Evolutionary conservation across 305 asterid species (phyloP).

Genomic region (Solanum chacoense): DNA sequence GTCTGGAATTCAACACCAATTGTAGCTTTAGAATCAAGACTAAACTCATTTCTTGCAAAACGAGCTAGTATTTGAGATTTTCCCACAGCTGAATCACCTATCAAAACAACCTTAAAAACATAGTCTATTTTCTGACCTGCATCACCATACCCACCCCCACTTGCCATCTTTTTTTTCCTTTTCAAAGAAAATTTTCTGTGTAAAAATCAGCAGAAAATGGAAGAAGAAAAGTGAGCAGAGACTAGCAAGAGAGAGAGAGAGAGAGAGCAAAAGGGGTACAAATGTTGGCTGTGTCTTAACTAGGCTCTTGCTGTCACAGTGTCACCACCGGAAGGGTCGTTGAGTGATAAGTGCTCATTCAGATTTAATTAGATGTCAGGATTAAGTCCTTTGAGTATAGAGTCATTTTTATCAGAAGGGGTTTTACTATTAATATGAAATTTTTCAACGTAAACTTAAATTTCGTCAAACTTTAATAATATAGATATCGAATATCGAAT

Average conservation of each 20-base stretch:
- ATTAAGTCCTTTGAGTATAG: no score
- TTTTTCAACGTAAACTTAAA: no score
- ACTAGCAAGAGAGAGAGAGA: neutral
- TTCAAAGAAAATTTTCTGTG: neutral
- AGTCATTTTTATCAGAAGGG: no score
- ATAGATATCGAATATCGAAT: no score
- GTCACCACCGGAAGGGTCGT: neutral
- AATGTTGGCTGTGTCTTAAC: neutral
- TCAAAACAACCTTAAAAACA: constrained; percentile 68
- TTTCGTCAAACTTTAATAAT: no score
- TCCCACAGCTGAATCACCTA: constrained; percentile 82
- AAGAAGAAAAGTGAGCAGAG: neutral
- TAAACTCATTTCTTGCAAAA: constrained; percentile 63
- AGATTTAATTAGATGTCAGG: no score
- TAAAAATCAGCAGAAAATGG: neutral
- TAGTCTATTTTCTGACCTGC: constrained; percentile 57
- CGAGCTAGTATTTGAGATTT: constrained; percentile 68
- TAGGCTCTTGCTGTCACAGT: neutral
- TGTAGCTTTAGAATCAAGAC: constrained; percentile 74
- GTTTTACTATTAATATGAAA: no score
- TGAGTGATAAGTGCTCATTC: no score
- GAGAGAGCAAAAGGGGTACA: neutral
- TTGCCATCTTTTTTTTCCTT: constrained; percentile 26
- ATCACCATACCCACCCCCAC: constrained; percentile 47
- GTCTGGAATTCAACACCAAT: constrained; percentile 84